Percentiles rank a stretch among this genome's conserved stretches.
phyloP scores from a whole-genome alignment of 805 yeast species.

The Kuraishia piskuri region DNA sequence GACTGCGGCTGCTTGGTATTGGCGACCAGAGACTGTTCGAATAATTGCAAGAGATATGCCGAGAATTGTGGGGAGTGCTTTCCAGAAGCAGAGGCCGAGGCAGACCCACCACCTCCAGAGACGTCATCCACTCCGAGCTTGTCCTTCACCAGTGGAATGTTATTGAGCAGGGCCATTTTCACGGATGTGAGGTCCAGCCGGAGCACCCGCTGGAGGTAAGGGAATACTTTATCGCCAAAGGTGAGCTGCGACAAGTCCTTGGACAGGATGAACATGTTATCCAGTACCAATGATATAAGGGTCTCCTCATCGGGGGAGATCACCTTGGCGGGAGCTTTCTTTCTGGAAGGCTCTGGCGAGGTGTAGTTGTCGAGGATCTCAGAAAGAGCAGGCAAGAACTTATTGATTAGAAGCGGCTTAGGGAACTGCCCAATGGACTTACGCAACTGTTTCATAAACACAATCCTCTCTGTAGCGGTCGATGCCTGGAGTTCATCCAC shows the following conservation, averaged over 20 bases:
- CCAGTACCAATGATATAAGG: constrained; percentile 37
- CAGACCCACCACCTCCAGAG: constrained; percentile 9
- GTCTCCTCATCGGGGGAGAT: constrained; percentile 21
- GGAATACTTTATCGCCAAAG: constrained; percentile 63
- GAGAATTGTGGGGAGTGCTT: constrained; percentile 18
- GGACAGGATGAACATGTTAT: constrained; percentile 56
- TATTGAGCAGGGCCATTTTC: constrained; percentile 21
- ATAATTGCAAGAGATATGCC: constrained; percentile 20
- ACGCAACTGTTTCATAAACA: constrained; percentile 60
- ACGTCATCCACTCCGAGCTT: constrained; percentile 21
- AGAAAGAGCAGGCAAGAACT: constrained; percentile 63
- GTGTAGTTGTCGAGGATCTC: constrained; percentile 34
- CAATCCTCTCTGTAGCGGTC: constrained; percentile 52
- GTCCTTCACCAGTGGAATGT: constrained; percentile 16
- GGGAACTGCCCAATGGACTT: constrained; percentile 52
- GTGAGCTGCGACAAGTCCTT: constrained; percentile 62
- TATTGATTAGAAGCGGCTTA: constrained; percentile 46
- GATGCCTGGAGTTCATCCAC: constrained; percentile 80
- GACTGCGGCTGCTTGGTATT: constrained; percentile 9
- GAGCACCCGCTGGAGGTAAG: constrained; percentile 25
- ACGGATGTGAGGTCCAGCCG: constrained; percentile 18
- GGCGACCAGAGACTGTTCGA: constrained; percentile 20
- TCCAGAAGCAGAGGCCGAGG: background rate
- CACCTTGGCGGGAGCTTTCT: constrained; percentile 1
- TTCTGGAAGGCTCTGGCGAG: constrained; percentile 20